Conservation (phyloP, 148 eudicot species). For the Vaccinium macrocarpon region DNA sequence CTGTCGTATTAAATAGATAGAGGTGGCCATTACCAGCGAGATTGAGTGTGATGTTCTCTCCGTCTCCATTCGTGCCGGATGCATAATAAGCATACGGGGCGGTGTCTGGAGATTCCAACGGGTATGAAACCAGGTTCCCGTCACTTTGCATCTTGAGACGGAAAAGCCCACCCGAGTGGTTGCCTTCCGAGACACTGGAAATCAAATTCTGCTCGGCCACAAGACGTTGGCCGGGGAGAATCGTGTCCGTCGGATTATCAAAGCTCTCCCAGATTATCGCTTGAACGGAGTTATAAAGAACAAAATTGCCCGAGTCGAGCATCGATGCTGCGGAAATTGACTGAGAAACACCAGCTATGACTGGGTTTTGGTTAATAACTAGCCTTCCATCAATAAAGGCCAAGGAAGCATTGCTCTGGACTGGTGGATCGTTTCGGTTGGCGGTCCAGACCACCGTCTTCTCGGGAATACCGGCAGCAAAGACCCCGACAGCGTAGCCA, state of each 20-base stretch:
- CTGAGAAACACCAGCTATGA: background rate
- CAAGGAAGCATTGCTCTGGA: constrained; percentile 17
- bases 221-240: constrained; percentile 32
- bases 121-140: constrained; percentile 34
- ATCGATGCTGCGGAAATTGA: constrained; percentile 29
- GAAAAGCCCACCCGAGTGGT: constrained; percentile 24
- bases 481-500: constrained; percentile 32
- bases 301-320: constrained; percentile 39
- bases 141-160: constrained; percentile 24
- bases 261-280: constrained; percentile 34
- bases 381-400: constrained; percentile 23
- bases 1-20: constrained; percentile 23
- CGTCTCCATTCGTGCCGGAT: background rate
- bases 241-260: constrained; percentile 32
- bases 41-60: constrained; percentile 24
- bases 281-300: constrained; percentile 18
- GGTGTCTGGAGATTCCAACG: background rate
- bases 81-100: constrained; percentile 13
- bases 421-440: constrained; percentile 17
- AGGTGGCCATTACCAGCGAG: constrained; percentile 24
- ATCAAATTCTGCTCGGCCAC: background rate
- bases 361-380: background rate
- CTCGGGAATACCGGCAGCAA: constrained; percentile 20
- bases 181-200: constrained; percentile 21
- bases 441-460: constrained; percentile 35